Conservation (phyloP, 306 rosid species). For the Cicer chorassanicum region DNA sequence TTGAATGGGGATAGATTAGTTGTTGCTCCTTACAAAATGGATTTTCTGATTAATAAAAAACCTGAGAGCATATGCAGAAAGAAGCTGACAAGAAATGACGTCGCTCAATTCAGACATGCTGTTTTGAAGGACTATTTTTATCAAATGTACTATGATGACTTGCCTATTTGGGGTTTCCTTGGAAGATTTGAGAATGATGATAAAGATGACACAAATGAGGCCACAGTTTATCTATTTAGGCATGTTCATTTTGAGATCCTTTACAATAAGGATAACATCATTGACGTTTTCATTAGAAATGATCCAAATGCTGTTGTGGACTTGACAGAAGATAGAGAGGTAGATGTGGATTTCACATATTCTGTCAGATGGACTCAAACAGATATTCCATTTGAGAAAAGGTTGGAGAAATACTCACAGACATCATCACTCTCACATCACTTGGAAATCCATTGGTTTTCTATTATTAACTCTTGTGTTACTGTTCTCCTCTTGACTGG, state of each 20-base stretch:
- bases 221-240: conserved; percentile 46
- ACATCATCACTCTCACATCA: conserved; percentile 47
- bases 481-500: conserved; percentile 58
- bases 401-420: conserved; percentile 62
- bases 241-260: conserved; percentile 53
- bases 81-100: conserved; percentile 50
- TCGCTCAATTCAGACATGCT: conserved; percentile 50
- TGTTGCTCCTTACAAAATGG: conserved; percentile 54
- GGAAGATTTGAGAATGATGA: conserved; percentile 55
- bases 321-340: conserved; percentile 52
- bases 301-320: conserved; percentile 51
- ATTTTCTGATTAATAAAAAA: conserved; percentile 47
- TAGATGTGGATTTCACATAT: conserved; percentile 54
- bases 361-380: conserved; percentile 60
- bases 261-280: conserved; percentile 53
- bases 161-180: conserved; percentile 63
- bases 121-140: conserved; percentile 60
- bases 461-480: conserved; percentile 56
- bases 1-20: conserved; percentile 59
- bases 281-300: conserved; percentile 49
- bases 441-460: conserved; percentile 63
- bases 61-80: conserved; percentile 51
- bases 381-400: conserved; percentile 57
- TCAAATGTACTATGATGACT: conserved; percentile 61
- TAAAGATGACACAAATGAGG: conserved; percentile 42